Conservation (phyloP, 2,329 filamentous ascomycete species). For the Diatrype stigma region DNA sequence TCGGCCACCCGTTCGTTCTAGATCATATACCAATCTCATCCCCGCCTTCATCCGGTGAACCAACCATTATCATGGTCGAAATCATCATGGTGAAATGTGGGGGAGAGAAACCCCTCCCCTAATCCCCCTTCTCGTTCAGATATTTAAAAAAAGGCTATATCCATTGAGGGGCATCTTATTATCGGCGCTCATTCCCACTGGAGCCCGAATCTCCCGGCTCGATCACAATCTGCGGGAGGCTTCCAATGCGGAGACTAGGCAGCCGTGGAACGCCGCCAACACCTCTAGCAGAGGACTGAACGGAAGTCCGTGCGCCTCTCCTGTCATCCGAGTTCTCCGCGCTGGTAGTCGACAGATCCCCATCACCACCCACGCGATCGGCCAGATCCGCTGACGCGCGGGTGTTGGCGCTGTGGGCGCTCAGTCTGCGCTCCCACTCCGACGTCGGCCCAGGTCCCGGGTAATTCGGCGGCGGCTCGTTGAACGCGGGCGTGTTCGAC, state of each 20-base stretch:
- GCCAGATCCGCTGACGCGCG: constrained; percentile 21
- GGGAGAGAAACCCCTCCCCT: no score
- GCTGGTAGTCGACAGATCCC: constrained; percentile 15
- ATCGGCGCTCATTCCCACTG: constrained; percentile 9
- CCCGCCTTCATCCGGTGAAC: no score
- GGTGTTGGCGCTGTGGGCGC: constrained; percentile 30
- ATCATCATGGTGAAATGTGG: no score
- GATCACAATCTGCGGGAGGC: constrained; percentile 55
- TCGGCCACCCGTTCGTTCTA: no score
- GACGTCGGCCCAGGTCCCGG: constrained; percentile 37
- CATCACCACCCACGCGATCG: constrained; percentile 16
- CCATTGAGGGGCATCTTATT: background rate
- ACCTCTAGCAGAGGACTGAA: constrained; percentile 24
- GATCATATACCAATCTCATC: no score
- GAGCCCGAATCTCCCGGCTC: constrained; percentile 45
- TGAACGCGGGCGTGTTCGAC: constrained; percentile 34
- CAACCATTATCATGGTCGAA: no score
- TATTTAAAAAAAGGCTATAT: background rate
- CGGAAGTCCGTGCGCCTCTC: constrained; percentile 13
- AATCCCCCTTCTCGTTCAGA: background rate
- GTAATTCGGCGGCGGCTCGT: constrained; percentile 51
- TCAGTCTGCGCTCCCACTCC: constrained; percentile 27
- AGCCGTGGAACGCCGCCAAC: constrained; percentile 42
- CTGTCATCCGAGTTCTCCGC: constrained; percentile 8
- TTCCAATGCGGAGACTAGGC: constrained; percentile 46